These are phyloP conservation scores for Thermomucor indicae-seudaticae DNA, from an alignment of 371 early-diverging fungal species.

Conservation along the genomic window DNA sequence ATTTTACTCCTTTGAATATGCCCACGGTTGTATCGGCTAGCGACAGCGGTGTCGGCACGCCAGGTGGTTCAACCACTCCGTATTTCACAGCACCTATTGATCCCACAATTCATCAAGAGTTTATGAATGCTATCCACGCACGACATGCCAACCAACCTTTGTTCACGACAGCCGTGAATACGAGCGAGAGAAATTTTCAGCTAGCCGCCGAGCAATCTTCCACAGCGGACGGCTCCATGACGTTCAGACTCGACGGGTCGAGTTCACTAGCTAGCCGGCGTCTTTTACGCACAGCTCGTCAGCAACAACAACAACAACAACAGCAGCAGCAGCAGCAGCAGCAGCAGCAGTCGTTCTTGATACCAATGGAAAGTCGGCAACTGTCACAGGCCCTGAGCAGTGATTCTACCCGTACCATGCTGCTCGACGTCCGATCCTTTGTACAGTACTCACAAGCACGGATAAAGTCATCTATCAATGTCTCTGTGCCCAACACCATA, in stretches of 20 bases:
- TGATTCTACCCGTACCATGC: too few relatives aligned
- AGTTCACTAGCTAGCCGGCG: conserved; percentile 7
- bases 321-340: too few relatives aligned
- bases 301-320: too few relatives aligned
- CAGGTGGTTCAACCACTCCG: conserved; percentile 26
- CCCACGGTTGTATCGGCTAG: conserved; percentile 15
- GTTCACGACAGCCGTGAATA: conserved; percentile 5
- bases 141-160: conserved; percentile 38
- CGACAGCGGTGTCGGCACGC: background rate
- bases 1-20: conserved; percentile 40
- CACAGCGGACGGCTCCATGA: background rate
- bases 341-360: too few relatives aligned
- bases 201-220: background rate
- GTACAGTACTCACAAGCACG: conserved; percentile 41
- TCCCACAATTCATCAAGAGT: conserved; percentile 41
- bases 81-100: conserved; percentile 48
- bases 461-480: conserved; percentile 44
- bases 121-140: conserved; percentile 43
- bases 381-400: too few relatives aligned
- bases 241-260: background rate
- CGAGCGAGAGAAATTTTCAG: too few relatives aligned
- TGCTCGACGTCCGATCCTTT: conserved; percentile 59
- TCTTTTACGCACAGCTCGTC: background rate
- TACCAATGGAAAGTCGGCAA: too few relatives aligned
- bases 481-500: conserved; percentile 59